Conservation (phyloP, 805 yeast genomes). For the Lachancea thermotolerans region DNA sequence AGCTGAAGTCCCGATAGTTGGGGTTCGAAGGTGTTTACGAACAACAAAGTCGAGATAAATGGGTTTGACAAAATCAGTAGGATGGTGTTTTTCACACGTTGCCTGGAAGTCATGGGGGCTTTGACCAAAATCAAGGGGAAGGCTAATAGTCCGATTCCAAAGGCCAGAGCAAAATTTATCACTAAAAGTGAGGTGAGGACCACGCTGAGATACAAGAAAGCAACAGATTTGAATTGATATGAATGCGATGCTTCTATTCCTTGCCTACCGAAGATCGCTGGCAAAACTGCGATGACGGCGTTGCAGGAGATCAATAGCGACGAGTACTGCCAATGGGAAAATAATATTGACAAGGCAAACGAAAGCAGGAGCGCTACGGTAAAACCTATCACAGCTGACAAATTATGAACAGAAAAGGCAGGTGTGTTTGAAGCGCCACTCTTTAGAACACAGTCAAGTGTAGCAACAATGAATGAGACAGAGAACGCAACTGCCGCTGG, state of each 20-base stretch:
- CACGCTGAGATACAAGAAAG: constrained; percentile 59
- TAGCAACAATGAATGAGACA: constrained; percentile 59
- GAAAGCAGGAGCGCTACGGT: constrained; percentile 30
- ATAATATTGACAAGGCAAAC: constrained; percentile 18
- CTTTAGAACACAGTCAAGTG: constrained; percentile 51
- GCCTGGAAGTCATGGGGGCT: constrained; percentile 8
- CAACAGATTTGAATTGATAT: constrained; percentile 34
- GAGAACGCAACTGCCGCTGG: constrained; percentile 78
- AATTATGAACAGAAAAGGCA: constrained; percentile 15
- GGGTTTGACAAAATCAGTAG: constrained; percentile 49
- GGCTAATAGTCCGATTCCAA: constrained; percentile 60
- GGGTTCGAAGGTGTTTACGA: constrained; percentile 29
- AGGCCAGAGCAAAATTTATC: constrained; percentile 77
- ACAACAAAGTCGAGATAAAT: constrained; percentile 32
- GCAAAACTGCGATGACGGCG: constrained; percentile 14
- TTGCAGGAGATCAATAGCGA: constrained; percentile 14
- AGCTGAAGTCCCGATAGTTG: constrained; percentile 34
- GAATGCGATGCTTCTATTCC: constrained; percentile 22
- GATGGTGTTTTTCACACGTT: constrained; percentile 25
- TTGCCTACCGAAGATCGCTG: constrained; percentile 14
- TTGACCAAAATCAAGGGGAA: constrained; percentile 64
- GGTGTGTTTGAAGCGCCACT: constrained; percentile 9
- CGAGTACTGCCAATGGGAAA: constrained; percentile 13
- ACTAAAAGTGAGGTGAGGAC: constrained; percentile 67
- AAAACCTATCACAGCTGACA: constrained; percentile 18